phyloP scores from a whole-genome alignment of 768 basidiomycete genomes.

The Hypholoma sublateritium region DNA sequence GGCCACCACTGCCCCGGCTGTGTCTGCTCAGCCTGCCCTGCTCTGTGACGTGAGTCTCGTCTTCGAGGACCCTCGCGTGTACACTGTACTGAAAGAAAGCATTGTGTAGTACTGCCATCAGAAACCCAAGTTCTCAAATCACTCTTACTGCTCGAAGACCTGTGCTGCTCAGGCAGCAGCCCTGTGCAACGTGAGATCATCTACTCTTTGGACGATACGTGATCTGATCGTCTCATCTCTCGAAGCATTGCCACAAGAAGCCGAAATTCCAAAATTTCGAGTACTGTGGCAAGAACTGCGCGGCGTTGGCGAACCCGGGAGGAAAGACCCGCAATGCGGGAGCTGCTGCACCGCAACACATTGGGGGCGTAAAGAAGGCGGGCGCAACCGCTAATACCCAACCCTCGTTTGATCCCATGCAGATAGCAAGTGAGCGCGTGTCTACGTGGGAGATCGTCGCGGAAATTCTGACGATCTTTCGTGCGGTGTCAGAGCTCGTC shows the following conservation, averaged over 20 bases:
- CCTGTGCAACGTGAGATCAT: constrained; percentile 41
- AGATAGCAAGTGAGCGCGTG: constrained; percentile 37
- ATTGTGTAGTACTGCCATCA: constrained; percentile 51
- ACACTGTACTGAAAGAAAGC: background rate
- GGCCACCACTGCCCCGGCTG: constrained; percentile 26
- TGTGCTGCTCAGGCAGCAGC: constrained; percentile 46
- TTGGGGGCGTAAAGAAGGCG: constrained; percentile 10
- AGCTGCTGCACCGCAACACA: constrained; percentile 8
- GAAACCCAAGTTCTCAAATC: constrained; percentile 46
- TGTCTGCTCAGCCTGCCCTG: constrained; percentile 25
- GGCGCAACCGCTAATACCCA: constrained; percentile 10
- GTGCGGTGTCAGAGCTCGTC: constrained; percentile 35
- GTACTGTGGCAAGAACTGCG: constrained; percentile 68
- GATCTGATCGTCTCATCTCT: background rate
- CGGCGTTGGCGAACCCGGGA: constrained; percentile 41
- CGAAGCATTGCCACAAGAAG: constrained; percentile 54
- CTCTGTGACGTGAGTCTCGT: constrained; percentile 40
- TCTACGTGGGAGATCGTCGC: background rate
- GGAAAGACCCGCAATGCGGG: constrained; percentile 16
- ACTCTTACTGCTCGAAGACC: constrained; percentile 54
- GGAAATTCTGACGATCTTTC: background rate
- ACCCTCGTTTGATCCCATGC: constrained; percentile 34
- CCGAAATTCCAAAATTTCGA: constrained; percentile 60
- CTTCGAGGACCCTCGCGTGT: background rate
- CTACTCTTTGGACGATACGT: constrained; percentile 1